These are phyloP conservation scores for Pseudocercospora fijiensis DNA, from an alignment of 2,329 filamentous ascomycete species.

Conservation along the genomic window DNA sequence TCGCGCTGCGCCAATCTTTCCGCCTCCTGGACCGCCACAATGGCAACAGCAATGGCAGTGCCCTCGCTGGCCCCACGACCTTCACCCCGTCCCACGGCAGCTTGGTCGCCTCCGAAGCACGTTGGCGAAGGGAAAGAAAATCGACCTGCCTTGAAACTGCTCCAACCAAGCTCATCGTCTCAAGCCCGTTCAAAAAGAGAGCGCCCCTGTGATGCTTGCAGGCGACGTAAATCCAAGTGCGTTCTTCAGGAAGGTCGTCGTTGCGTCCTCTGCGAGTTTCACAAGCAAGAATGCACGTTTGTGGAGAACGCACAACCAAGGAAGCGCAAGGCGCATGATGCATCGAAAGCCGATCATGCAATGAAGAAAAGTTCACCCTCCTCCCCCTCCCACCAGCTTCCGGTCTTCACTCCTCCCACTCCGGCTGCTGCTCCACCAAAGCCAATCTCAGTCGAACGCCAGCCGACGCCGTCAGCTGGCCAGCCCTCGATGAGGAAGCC, in stretches of 20 bases:
- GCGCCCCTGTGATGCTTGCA: conserved; percentile 68
- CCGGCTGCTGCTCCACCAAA: conserved; percentile 10
- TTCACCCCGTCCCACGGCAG: conserved; percentile 47
- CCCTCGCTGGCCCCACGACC: conserved; percentile 49
- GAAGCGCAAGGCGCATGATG: conserved; percentile 73
- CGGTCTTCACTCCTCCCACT: conserved; percentile 18
- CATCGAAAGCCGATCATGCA: conserved; percentile 34
- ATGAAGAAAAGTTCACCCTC: conserved; percentile 30
- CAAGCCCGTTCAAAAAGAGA: conserved; percentile 33
- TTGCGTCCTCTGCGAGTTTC: conserved; percentile 75
- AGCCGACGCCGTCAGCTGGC: conserved; percentile 10
- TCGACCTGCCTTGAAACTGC: conserved; percentile 39
- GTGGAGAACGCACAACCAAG: conserved; percentile 72
- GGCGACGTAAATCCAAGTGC: conserved; percentile 71
- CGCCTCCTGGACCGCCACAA: conserved; percentile 29
- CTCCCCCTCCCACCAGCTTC: conserved; percentile 20
- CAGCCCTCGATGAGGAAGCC: conserved; percentile 33
- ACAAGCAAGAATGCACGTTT: conserved; percentile 76
- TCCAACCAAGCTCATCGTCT: conserved; percentile 31
- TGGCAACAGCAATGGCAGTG: conserved; percentile 52
- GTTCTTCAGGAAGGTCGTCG: conserved; percentile 71
- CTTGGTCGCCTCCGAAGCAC: conserved; percentile 45
- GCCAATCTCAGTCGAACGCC: conserved; percentile 10
- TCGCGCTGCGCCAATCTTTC: conserved; percentile 23
- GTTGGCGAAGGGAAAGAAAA: conserved; percentile 47